These are phyloP conservation scores for Kalmusia sp. DNA, from an alignment of 2,329 filamentous ascomycete species.

Conservation along the genomic window DNA sequence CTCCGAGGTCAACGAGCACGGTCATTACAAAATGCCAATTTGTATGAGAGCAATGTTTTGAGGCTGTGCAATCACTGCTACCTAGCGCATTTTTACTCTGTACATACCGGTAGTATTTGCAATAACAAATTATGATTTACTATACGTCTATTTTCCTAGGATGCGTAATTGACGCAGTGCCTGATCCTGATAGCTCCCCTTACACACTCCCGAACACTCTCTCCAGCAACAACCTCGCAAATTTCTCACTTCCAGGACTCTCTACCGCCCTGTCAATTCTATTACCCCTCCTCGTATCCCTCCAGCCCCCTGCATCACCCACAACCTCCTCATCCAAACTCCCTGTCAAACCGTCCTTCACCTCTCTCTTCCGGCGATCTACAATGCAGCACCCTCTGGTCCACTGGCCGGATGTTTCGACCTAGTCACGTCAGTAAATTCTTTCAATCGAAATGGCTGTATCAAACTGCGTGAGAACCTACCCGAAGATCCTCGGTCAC, in stretches of 20 bases:
- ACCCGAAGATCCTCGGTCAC: conserved; percentile 74
- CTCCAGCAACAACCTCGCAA: conserved; percentile 71
- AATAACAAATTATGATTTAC: too few species aligned
- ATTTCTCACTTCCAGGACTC: conserved; percentile 71
- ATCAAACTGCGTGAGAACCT: not conserved
- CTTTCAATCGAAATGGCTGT: too few species aligned
- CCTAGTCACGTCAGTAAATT: conserved; percentile 20
- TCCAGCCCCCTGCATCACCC: conserved; percentile 79
- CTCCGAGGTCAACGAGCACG: too few species aligned
- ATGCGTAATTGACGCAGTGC: too few species aligned
- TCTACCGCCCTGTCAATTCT: conserved; percentile 75
- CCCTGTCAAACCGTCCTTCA: conserved; percentile 48
- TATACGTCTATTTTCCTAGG: too few species aligned
- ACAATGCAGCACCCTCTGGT: conserved; percentile 89
- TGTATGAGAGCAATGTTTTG: too few species aligned
- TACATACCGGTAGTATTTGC: too few species aligned
- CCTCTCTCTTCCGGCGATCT: conserved; percentile 71
- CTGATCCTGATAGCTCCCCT: too few species aligned
- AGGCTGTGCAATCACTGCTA: too few species aligned
- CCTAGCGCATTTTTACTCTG: too few species aligned
- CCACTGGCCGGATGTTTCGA: conserved; percentile 94
- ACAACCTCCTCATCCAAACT: conserved; percentile 56
- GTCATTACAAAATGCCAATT: too few species aligned
- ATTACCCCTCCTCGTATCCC: conserved; percentile 77
- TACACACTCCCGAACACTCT: conserved; percentile 63